These are phyloP conservation scores for Saksenaea oblongispora DNA, from an alignment of 371 early-diverging fungal genomes.

Conservation along the genomic window DNA sequence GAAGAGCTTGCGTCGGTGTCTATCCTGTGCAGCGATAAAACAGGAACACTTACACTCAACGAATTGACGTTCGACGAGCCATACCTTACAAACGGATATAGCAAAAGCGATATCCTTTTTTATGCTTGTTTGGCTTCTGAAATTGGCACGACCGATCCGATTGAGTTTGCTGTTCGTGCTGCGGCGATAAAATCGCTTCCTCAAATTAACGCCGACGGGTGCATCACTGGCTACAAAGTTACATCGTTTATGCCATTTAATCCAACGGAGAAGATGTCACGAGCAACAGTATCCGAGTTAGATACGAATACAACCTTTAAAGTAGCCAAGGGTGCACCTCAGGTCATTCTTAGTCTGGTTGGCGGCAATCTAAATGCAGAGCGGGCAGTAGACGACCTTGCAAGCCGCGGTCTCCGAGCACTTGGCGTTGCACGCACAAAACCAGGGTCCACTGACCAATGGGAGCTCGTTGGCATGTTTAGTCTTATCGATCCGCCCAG, in stretches of 20 bases:
- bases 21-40: conserved; percentile 95
- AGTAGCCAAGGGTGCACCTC: conserved; percentile 95
- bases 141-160: conserved; percentile 90
- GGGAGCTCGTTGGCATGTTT: conserved; percentile 73
- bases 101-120: conserved; percentile 82
- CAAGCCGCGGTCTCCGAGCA: conserved; percentile 79
- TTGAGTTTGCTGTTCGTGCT: conserved; percentile 84
- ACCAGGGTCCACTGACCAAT: conserved; percentile 62
- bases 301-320: conserved; percentile 67
- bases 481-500: conserved; percentile 90
- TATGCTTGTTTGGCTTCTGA: conserved; percentile 88
- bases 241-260: conserved; percentile 90
- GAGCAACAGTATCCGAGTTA: conserved; percentile 78
- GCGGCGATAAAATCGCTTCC: conserved; percentile 81
- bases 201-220: conserved; percentile 62
- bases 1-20: conserved; percentile 95
- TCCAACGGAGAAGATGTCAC: conserved; percentile 88
- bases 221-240: conserved; percentile 85
- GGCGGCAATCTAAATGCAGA: conserved; percentile 81
- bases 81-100: conserved; percentile 70
- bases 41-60: conserved; percentile 95
- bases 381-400: conserved; percentile 78
- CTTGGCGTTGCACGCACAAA: conserved; percentile 86
- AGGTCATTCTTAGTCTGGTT: conserved; percentile 82
- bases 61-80: conserved; percentile 91